phyloP scores from a whole-genome alignment of 805 yeast genomes.

The Hanseniaspora clermontiae region DNA sequence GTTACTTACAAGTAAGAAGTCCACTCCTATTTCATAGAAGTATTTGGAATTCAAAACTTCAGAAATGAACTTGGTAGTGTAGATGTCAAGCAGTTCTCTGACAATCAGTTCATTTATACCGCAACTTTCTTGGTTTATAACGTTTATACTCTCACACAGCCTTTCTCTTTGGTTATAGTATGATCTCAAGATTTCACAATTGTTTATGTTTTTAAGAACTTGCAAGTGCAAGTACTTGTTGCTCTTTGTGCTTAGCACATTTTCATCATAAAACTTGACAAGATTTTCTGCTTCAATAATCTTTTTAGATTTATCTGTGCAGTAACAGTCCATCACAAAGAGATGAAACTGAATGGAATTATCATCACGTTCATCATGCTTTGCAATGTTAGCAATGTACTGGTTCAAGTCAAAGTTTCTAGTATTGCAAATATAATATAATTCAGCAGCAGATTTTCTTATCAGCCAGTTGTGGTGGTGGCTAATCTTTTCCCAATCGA shows the following conservation, averaged over 20 bases:
- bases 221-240: conserved; percentile 7
- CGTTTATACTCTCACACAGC: not conserved
- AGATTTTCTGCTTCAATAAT: not conserved
- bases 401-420: not conserved
- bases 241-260: not conserved
- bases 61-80: not conserved
- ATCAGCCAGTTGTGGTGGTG: conserved; percentile 2
- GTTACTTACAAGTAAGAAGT: not conserved
- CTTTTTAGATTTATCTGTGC: not conserved
- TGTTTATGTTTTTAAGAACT: not conserved
- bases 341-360: not conserved
- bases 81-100: not conserved
- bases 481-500: not conserved
- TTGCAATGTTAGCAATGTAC: not conserved
- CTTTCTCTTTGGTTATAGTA: not conserved
- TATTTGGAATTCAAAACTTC: not conserved
- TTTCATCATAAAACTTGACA: not conserved
- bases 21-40: conserved; percentile 6
- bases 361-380: not conserved
- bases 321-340: not conserved
- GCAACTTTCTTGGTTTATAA: not conserved
- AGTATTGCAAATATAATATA: conserved; percentile 3
- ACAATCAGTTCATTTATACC: conserved; percentile 6
- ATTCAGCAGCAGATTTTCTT: conserved; percentile 9
- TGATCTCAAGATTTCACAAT: not conserved